Conservation (phyloP, 176 grass and related monocot species). For the Oryza coarctata region DNA sequence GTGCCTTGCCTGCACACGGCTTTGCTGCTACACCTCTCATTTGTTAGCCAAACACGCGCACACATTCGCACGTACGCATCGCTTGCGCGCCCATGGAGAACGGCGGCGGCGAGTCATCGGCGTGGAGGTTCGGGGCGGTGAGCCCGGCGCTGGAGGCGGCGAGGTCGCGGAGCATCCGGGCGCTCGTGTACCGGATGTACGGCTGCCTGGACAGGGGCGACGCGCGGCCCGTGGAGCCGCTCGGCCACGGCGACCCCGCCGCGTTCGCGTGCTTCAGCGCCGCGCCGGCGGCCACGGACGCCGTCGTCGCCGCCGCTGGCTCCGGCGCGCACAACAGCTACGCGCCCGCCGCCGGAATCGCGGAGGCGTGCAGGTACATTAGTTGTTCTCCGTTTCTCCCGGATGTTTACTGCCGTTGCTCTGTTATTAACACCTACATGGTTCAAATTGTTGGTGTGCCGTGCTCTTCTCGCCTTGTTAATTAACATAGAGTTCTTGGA, state of each 20-base stretch:
- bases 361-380: slow-evolving; percentile 34
- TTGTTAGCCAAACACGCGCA: neutral
- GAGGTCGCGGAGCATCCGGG: slow-evolving; percentile 15
- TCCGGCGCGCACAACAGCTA: slow-evolving; percentile 36
- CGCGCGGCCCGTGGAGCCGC: slow-evolving; percentile 32
- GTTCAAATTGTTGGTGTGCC: no score
- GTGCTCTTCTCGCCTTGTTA: no score
- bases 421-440: no score
- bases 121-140: slow-evolving; percentile 38
- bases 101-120: neutral
- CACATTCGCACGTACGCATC: no score
- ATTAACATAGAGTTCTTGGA: no score
- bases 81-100: neutral
- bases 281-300: slow-evolving; percentile 6
- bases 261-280: slow-evolving; percentile 44
- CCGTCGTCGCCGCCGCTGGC: neutral
- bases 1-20: neutral
- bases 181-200: neutral
- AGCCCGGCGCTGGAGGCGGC: slow-evolving; percentile 26
- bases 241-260: slow-evolving; percentile 46
- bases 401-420: no score
- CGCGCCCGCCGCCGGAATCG: neutral
- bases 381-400: no score
- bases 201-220: slow-evolving; percentile 20
- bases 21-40: neutral